Conservation (phyloP, 352 stramenopile genomes). For the Stephanocyclus meneghinianus region DNA sequence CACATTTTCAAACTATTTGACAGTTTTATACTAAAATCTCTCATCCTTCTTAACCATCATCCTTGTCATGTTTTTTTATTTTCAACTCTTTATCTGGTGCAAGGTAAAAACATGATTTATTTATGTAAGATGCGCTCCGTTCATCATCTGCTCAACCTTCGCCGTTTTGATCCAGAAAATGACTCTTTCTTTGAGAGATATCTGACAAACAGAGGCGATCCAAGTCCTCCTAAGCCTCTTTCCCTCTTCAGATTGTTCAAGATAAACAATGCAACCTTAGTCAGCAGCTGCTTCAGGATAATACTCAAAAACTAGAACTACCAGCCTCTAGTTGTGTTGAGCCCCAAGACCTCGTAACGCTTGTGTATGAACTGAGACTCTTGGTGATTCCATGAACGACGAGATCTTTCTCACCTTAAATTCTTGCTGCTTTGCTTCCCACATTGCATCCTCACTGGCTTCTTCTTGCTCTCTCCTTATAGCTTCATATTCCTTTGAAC, state of each 20-base stretch:
- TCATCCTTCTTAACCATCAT: too few species aligned
- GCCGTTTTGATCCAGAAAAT: neutral
- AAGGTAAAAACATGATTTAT: too few species aligned
- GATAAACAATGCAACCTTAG: slow-evolving; percentile 1
- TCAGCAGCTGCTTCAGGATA: slow-evolving; percentile 2
- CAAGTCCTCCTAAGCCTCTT: slow-evolving; percentile 3
- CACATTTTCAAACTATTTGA: too few species aligned
- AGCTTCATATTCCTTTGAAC: slow-evolving; percentile 66
- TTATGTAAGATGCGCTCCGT: too few species aligned
- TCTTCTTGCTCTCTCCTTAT: slow-evolving; percentile 60
- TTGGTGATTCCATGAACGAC: slow-evolving; percentile 63
- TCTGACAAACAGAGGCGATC: slow-evolving; percentile 24
- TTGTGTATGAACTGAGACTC: slow-evolving; percentile 68
- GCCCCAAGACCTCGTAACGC: slow-evolving; percentile 54
- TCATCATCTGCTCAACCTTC: too few species aligned
- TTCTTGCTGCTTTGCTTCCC: slow-evolving; percentile 46
- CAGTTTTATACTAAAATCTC: too few species aligned
- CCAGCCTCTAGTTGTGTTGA: slow-evolving; percentile 26
- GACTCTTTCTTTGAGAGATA: slow-evolving; percentile 26
- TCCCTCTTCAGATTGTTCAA: neutral
- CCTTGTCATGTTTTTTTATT: too few species aligned
- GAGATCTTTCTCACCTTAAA: slow-evolving; percentile 64
- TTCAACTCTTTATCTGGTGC: too few species aligned
- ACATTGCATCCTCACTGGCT: slow-evolving; percentile 60
- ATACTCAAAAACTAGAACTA: neutral